phyloP scores from a whole-genome alignment of 148 eudicot species.

The Arctostaphylos glauca region DNA sequence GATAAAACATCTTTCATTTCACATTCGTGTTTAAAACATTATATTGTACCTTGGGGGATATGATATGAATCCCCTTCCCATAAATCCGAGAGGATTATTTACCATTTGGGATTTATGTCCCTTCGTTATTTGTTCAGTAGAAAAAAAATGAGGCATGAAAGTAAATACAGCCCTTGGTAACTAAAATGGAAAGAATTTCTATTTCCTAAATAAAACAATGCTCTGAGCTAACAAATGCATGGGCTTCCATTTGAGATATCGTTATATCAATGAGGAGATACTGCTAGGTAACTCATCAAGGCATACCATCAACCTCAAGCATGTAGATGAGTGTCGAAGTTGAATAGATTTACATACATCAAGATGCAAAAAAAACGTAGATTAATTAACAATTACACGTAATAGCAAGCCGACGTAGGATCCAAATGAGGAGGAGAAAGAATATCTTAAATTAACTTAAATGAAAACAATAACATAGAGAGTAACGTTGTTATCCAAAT shows the following conservation, averaged over 20 bases:
- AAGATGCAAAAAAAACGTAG: not conserved
- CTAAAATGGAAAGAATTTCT: not conserved
- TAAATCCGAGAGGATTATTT: not conserved
- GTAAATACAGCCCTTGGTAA: not conserved
- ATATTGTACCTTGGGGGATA: not conserved
- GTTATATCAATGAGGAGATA: not conserved
- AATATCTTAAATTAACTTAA: no score
- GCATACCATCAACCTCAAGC: not conserved
- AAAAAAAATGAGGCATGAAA: not conserved
- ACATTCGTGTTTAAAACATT: no score
- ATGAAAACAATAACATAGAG: no score
- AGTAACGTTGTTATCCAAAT: no score
- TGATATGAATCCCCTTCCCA: not conserved
- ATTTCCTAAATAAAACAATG: not conserved
- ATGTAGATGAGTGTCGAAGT: not conserved
- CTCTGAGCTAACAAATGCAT: not conserved
- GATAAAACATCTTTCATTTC: no score
- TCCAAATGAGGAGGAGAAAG: no score
- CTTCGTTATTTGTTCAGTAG: not conserved
- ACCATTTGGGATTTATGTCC: not conserved
- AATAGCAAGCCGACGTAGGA: no score
- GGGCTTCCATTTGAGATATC: not conserved
- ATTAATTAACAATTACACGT: no score
- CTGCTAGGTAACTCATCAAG: not conserved
- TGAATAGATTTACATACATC: not conserved